Evolutionary conservation across 2,329 filamentous ascomycete genomes (phyloP), one percentile per base, ranked within the genome.

Genomic region (Akanthomyces dipterigenus): DNA sequence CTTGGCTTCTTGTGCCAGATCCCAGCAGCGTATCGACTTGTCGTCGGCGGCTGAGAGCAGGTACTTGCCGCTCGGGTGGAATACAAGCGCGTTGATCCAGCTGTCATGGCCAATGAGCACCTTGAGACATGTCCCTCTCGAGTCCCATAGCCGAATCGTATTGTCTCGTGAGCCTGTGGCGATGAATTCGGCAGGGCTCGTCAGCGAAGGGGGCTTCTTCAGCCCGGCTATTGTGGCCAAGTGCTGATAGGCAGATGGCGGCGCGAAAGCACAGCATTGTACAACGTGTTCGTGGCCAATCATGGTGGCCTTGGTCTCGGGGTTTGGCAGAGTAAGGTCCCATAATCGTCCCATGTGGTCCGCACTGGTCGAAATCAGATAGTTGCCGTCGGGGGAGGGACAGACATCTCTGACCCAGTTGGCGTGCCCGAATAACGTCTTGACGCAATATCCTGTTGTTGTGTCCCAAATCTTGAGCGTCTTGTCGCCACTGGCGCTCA

Each of bases 1-100:
- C 70, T 92, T 93, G 46, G 90, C 91, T 72, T 96, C 92, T 71
- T 98, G 93, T 28, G 84, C 83, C 28, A 98, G 78, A 76, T 98
- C 93, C 93, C 93, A 98, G 78, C 93, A 97, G 60, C 93, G 83
- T 63, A 98, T 81, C 5, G 91, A 93, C 77, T 95, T 96, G 77
- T 98, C 93, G 72, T 98, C 93, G 18, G 88, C 84, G 22, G 89
- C 90, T 7, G 88, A 93, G 6, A 98, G 77, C 1, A 98, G 81
- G 69, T 95, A 97, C 74, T 93, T 96, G 48, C 93, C 93, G 9
- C 91, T 90, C 0, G 93, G 93, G 69, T 97, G 93, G 73, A 96
- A 98, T 11, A 91, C 86, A 6, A 97, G 75, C 0, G 84, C 89
- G 36, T 91, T 86, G 9, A 98, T 86, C 93, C 93, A 98, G 72